Evolutionary conservation across 2,329 filamentous ascomycete genomes (phyloP), one percentile per base, ranked within the genome.

Genomic region (Fusarium nodosum): DNA sequence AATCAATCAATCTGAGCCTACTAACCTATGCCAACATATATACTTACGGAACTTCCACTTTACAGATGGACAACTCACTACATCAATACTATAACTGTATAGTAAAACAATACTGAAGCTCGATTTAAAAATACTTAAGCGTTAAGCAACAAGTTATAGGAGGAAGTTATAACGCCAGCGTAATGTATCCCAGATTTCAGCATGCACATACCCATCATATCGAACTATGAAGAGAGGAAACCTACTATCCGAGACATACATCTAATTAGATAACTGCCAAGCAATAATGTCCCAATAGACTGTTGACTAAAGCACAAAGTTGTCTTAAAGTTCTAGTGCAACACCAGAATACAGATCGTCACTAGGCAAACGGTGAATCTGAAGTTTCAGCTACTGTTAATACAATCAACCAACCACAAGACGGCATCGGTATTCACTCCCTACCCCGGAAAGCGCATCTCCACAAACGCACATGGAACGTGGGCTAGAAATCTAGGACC

Each of bases 361-460:
- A 26, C 45, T 36, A 33, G 30, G 41, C 24, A 20, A 42, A 46
- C 26, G n/a, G 34, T 26, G 45, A 53, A 36, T 38, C 24, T 52
- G 18, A 28, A 60, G 53, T 46, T 46, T 52, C 36, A 60, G n/a
- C 18, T 30, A 55, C 50, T 47, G 26, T 24, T 52, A 50, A 33
- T 16, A 45, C 33, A 24, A 18, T 22, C 41, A 51, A 48, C 36
- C 38, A 46, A 31, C 26, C 54, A 52, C 34, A 51, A 50, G 48
- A 41, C 44, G 20, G 47, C 15, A 52, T 28, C 22, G 13, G 20
- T n/a, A 39, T 39, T 39, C n/a, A 39, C 20, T 30, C 20, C 42
- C 20, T 22, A 69, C 63, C 58, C 66, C 63, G 24, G 67, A 60
- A 64, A 64, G 44, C 20, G 31, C 10, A 45, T 41, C 61, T 30